These are phyloP conservation scores for Mycena citricolor DNA, from an alignment of 1,284 basidiomycete species.

Conservation along the genomic window DNA sequence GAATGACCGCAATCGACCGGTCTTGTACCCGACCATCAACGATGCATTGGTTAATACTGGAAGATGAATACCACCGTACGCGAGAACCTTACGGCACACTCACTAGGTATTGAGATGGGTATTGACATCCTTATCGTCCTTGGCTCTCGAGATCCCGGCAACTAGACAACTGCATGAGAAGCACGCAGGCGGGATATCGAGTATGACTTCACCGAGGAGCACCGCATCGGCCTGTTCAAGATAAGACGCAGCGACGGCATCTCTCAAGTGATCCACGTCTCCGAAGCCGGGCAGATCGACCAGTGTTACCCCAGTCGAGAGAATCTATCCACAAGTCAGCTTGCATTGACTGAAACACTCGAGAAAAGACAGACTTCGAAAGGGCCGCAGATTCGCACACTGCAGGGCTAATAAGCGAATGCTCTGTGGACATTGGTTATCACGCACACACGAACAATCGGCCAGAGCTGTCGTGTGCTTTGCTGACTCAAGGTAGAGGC, in stretches of 20 bases:
- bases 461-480: no score
- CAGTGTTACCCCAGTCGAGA: conserved; percentile 17
- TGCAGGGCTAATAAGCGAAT: no score
- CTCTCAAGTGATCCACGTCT: conserved; percentile 9
- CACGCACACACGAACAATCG: no score
- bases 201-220: conserved; percentile 7
- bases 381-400: no score
- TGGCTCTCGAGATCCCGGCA: conserved; percentile 13
- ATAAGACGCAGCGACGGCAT: conserved; percentile 14
- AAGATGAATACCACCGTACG: background rate
- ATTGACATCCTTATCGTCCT: conserved; percentile 20
- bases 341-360: no score
- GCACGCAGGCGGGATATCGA: background rate
- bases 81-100: background rate
- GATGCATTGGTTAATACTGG: conserved; percentile 13
- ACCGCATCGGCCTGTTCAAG: conserved; percentile 14
- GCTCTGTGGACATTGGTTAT: no score
- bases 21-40: conserved; percentile 15
- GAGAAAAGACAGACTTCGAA: no score
- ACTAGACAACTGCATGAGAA: conserved; percentile 3
- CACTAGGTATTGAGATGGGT: conserved; percentile 2
- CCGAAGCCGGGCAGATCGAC: conserved; percentile 18
- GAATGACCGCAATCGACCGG: conserved; percentile 12
- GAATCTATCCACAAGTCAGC: no score
- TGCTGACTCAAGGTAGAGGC: no score